phyloP scores from a whole-genome alignment of 306 rosid genomes.

The Sindora glabra region DNA sequence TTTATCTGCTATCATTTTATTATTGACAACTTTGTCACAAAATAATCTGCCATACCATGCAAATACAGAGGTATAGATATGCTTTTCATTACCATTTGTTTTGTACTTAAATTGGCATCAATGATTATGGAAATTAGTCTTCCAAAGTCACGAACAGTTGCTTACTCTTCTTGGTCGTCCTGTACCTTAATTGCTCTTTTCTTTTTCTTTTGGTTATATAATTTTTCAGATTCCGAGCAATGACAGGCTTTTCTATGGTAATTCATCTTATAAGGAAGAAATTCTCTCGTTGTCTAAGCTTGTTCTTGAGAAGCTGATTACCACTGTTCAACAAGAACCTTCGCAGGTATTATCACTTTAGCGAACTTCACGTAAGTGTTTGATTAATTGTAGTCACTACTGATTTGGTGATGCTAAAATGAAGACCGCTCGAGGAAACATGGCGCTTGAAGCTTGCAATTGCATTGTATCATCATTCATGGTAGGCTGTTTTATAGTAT shows the following conservation, averaged over 20 bases:
- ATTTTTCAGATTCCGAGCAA: constrained; percentile 55
- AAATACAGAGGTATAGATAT: constrained; percentile 41
- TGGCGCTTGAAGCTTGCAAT: constrained; percentile 98
- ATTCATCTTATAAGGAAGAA: constrained; percentile 50
- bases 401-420: constrained; percentile 26
- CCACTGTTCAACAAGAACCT: constrained; percentile 60
- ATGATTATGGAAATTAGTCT: not conserved
- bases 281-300: constrained; percentile 58
- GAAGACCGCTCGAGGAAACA: constrained; percentile 63
- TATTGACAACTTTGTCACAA: constrained; percentile 68
- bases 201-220: not conserved
- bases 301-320: constrained; percentile 59
- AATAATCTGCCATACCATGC: constrained; percentile 65
- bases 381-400: constrained; percentile 13
- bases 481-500: constrained; percentile 34
- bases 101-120: not conserved
- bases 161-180: not conserved
- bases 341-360: constrained; percentile 44
- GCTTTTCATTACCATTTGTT: not conserved
- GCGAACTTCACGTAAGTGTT: not conserved
- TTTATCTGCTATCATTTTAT: constrained; percentile 50
- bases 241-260: constrained; percentile 50
- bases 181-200: constrained; percentile 6
- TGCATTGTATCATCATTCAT: constrained; percentile 62
- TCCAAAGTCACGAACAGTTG: not conserved